Conservation (phyloP, 2,329 filamentous ascomycete genomes). For the Curvularia sp. region DNA sequence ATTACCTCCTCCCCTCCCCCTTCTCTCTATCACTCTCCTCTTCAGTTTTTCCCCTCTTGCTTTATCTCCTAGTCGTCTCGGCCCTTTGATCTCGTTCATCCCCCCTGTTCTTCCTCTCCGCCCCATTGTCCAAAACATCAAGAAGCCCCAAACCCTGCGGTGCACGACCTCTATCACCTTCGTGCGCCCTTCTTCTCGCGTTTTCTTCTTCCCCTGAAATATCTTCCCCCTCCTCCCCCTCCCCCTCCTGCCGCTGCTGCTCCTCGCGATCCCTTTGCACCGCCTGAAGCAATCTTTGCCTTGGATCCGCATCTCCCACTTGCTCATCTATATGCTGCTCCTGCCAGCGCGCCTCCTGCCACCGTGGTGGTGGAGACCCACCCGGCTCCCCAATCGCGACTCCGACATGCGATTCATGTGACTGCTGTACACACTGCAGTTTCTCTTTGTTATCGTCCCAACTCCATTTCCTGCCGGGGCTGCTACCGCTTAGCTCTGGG, state of each 20-base stretch:
- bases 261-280: neutral
- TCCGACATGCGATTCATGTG: neutral
- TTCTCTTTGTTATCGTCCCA: neutral
- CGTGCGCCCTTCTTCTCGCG: neutral
- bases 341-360: neutral
- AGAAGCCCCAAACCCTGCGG: conserved; percentile 4
- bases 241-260: neutral
- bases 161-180: neutral
- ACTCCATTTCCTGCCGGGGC: neutral
- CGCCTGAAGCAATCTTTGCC: neutral
- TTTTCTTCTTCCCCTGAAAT: neutral
- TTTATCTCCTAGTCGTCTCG: neutral
- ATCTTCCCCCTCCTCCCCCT: neutral
- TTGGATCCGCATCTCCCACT: neutral
- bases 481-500: neutral
- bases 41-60: no score
- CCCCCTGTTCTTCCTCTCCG: neutral
- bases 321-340: neutral
- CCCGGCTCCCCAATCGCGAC: neutral
- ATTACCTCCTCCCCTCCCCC: no score
- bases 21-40: no score
- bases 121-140: conserved; percentile 1
- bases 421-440: neutral
- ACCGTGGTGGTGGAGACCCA: neutral
- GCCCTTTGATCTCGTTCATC: neutral